Conservation (phyloP, 192 early-diverging fungal species). For the Spizellomyces sp. region DNA sequence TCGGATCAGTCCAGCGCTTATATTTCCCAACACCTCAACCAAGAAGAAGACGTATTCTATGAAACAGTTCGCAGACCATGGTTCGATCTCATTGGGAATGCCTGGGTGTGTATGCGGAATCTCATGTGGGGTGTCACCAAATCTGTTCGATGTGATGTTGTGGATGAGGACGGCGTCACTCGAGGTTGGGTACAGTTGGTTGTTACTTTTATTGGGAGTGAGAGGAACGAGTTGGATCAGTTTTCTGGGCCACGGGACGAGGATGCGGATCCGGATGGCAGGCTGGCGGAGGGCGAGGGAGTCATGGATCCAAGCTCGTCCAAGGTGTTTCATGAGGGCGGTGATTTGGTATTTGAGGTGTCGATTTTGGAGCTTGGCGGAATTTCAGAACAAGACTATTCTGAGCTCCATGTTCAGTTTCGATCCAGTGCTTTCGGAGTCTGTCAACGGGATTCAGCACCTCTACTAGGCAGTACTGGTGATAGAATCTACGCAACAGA, state of each 20-base stretch:
- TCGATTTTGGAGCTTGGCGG: conserved; percentile 60
- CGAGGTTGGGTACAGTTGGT: conserved; percentile 11
- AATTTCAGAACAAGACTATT: conserved; percentile 60
- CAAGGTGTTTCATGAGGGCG: conserved; percentile 44
- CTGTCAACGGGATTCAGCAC: conserved; percentile 9
- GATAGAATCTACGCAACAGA: conserved; percentile 61
- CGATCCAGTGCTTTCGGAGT: conserved; percentile 64
- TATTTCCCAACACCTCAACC: neutral
- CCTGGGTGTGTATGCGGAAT: conserved; percentile 25
- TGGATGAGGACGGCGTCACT: conserved; percentile 11
- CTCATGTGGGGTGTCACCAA: conserved; percentile 24
- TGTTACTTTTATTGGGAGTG: conserved; percentile 13
- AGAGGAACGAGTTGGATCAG: neutral
- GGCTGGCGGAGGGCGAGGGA: neutral
- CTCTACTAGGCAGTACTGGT: conserved; percentile 30
- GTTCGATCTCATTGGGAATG: conserved; percentile 34
- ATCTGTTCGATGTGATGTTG: conserved; percentile 3
- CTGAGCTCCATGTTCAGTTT: conserved; percentile 75
- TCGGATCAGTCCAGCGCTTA: conserved; percentile 6
- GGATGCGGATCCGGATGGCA: conserved; percentile 11
- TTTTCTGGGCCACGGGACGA: neutral
- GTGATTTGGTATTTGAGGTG: conserved; percentile 65
- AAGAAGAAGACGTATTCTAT: conserved; percentile 21
- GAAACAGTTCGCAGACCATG: conserved; percentile 17
- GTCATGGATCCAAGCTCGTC: neutral